These are phyloP conservation scores for Oemleria cerasiformis DNA, from an alignment of 306 rosid species.

Conservation along the genomic window DNA sequence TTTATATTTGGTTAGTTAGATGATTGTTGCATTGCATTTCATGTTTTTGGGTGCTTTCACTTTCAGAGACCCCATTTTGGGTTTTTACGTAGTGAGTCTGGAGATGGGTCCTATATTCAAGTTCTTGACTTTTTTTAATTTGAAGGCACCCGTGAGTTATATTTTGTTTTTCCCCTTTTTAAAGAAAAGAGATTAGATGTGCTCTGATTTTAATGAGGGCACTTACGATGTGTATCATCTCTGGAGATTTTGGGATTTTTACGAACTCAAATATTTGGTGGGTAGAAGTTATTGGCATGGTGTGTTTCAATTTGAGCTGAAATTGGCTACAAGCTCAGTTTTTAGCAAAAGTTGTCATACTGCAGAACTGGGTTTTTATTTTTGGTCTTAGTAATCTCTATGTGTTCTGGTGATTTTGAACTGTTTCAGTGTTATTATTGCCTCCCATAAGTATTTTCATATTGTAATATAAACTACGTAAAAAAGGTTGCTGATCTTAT, in stretches of 20 bases:
- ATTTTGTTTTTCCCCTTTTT: neutral
- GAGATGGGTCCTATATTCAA: slow-evolving; percentile 29
- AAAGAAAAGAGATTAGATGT: neutral
- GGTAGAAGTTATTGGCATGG: neutral
- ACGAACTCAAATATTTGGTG: neutral
- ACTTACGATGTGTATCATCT: neutral
- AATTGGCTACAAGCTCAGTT: neutral
- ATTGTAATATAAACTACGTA: neutral
- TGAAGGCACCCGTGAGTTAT: neutral
- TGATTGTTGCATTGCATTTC: slow-evolving; percentile 8
- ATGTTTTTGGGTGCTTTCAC: slow-evolving; percentile 3
- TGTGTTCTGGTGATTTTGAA: neutral
- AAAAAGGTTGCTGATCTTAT: neutral
- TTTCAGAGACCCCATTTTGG: slow-evolving; percentile 26
- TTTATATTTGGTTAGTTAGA: slow-evolving; percentile 3
- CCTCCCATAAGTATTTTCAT: neutral
- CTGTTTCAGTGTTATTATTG: neutral
- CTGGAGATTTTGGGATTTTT: slow-evolving; percentile 7
- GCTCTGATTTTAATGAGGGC: neutral
- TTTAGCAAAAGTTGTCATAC: neutral
- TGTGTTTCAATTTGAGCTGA: neutral
- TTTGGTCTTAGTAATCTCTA: neutral
- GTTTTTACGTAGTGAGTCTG: slow-evolving; percentile 19
- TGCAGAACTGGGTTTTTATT: slow-evolving; percentile 19
- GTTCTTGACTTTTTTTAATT: neutral